A percentile compares a stretch with the other conserved stretches of the same genome.
Evolutionary conservation across 2,329 filamentous ascomycete genomes (phyloP).

Genomic region (Alternaria incomplexa): DNA sequence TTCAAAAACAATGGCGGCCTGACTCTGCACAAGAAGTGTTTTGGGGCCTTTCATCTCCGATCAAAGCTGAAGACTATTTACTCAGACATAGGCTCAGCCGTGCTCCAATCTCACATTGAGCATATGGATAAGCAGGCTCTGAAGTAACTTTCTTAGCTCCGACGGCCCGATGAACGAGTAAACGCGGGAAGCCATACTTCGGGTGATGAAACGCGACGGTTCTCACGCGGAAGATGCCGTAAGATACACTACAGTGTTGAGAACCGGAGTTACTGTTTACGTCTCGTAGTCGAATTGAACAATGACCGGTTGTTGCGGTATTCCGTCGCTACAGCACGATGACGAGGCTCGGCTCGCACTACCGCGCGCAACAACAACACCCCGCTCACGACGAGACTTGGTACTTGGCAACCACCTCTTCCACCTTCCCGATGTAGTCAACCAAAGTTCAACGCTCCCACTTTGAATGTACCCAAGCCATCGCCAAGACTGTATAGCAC

Average conservation of each 20-base stretch:
- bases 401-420: slow-evolving; percentile 1
- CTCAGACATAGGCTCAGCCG: slow-evolving; percentile 4
- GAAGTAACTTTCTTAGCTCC: slow-evolving; percentile 7
- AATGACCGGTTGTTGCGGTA: background rate
- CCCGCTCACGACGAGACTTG: slow-evolving; percentile 5
- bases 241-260: background rate
- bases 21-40: slow-evolving; percentile 4
- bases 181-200: background rate
- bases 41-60: slow-evolving; percentile 2
- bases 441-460: background rate
- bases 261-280: background rate
- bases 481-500: background rate
- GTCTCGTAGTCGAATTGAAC: background rate
- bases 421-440: slow-evolving; percentile 6
- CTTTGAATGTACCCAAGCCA: background rate
- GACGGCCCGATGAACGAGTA: background rate
- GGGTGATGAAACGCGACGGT: background rate
- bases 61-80: slow-evolving; percentile 2
- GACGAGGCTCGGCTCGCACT: slow-evolving; percentile 1
- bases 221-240: background rate
- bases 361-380: background rate
- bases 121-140: slow-evolving; percentile 21
- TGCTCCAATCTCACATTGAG: slow-evolving; percentile 8
- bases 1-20: slow-evolving; percentile 8
- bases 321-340: background rate